These are phyloP conservation scores for Posidonia oceanica DNA, from an alignment of 116 monocot genomes.

Conservation along the genomic window DNA sequence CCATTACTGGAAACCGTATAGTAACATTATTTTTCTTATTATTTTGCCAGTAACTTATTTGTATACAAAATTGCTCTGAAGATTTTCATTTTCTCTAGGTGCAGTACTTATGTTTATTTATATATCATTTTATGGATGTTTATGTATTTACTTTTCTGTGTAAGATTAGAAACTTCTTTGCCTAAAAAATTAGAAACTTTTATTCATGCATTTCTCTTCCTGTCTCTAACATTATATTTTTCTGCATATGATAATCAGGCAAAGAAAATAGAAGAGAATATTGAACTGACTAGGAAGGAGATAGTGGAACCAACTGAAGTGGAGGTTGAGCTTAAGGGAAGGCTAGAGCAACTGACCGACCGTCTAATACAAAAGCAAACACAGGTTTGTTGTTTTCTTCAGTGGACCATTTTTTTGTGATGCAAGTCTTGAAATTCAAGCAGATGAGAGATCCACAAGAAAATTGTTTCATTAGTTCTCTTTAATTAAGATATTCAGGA, in stretches of 20 bases:
- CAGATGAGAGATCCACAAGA: too few relatives aligned
- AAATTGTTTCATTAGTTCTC: too few relatives aligned
- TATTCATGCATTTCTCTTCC: too few relatives aligned
- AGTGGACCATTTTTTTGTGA: background rate
- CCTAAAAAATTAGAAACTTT: too few relatives aligned
- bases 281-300: conserved; percentile 42
- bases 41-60: too few relatives aligned
- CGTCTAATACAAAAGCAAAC: conserved; percentile 92
- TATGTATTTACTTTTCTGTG: background rate
- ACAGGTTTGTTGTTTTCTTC: conserved; percentile 20
- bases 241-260: conserved; percentile 20
- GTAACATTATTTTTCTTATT: background rate
- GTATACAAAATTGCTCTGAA: too few relatives aligned
- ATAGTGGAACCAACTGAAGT: conserved; percentile 56
- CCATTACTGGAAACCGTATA: too few relatives aligned
- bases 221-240: background rate
- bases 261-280: conserved; percentile 52
- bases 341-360: conserved; percentile 79
- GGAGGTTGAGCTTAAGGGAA: conserved; percentile 66
- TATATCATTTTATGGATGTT: background rate
- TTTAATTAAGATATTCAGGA: too few relatives aligned
- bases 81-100: background rate
- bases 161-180: too few relatives aligned
- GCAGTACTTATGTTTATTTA: background rate
- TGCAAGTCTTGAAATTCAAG: background rate